These are phyloP conservation scores for Phalaenopsis aphrodite DNA, from an alignment of 106 monocot species.

Conservation along the genomic window DNA sequence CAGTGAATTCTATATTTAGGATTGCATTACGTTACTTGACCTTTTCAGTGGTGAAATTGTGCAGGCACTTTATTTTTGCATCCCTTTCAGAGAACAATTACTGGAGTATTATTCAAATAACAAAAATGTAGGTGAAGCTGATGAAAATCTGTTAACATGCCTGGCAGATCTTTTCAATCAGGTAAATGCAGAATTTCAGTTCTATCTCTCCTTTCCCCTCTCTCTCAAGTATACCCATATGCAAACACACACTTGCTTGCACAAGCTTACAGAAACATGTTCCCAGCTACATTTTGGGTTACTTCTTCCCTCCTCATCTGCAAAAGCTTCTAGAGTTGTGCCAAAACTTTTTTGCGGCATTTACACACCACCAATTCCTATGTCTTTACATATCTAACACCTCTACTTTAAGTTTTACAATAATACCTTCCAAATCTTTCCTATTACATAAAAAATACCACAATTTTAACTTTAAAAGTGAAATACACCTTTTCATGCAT, in stretches of 20 bases:
- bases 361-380: too few relatives aligned
- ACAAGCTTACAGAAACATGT: not conserved
- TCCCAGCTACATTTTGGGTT: not conserved
- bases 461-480: too few relatives aligned
- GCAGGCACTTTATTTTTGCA: slow-evolving; percentile 92
- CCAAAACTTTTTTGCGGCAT: too few relatives aligned
- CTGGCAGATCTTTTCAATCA: slow-evolving; percentile 91
- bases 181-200: slow-evolving; percentile 28
- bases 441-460: too few relatives aligned
- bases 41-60: slow-evolving; percentile 6
- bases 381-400: too few relatives aligned
- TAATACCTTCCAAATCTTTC: too few relatives aligned
- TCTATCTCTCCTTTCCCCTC: too few relatives aligned
- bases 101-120: slow-evolving; percentile 79
- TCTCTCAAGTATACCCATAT: too few relatives aligned
- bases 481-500: too few relatives aligned
- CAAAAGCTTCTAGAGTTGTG: not conserved
- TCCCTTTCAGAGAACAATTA: slow-evolving; percentile 85
- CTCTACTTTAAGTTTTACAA: too few relatives aligned
- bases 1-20: not conserved
- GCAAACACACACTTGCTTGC: too few relatives aligned
- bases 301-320: not conserved
- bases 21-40: not conserved
- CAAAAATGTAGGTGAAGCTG: slow-evolving; percentile 57
- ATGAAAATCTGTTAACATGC: slow-evolving; percentile 89